phyloP scores from a whole-genome alignment of 768 basidiomycete genomes.

The Leucocoprinus leucothites region DNA sequence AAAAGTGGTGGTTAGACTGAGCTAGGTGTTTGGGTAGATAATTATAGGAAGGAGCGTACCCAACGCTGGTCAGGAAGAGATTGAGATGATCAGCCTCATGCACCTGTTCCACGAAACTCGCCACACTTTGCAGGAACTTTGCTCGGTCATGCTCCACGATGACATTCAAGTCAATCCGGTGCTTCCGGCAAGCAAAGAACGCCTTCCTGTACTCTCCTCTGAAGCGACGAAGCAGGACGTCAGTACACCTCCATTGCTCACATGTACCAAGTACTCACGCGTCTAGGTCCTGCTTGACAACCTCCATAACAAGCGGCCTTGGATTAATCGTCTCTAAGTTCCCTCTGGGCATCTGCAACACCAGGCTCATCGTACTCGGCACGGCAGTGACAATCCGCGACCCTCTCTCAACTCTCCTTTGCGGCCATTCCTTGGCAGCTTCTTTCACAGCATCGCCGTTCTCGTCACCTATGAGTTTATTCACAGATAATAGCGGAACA shows the following conservation, averaged over 20 bases:
- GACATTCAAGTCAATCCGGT: conserved; percentile 87
- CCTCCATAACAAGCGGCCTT: conserved; percentile 83
- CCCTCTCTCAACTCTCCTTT: conserved; percentile 84
- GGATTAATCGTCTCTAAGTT: conserved; percentile 96
- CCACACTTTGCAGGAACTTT: conserved; percentile 59
- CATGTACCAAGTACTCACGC: conserved; percentile 42
- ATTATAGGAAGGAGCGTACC: conserved; percentile 42
- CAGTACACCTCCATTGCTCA: background rate
- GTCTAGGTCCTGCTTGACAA: conserved; percentile 74
- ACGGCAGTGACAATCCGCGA: conserved; percentile 86
- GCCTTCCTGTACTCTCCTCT: conserved; percentile 84
- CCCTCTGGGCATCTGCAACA: conserved; percentile 96
- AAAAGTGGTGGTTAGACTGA: background rate
- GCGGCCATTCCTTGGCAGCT: conserved; percentile 49
- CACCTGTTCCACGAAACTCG: conserved; percentile 79
- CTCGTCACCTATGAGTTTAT: conserved; percentile 22
- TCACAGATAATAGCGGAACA: conserved; percentile 44
- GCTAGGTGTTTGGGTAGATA: background rate
- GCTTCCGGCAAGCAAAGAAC: conserved; percentile 87
- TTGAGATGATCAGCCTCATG: conserved; percentile 91
- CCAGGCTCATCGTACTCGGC: conserved; percentile 82
- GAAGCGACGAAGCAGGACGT: background rate
- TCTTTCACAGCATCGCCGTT: conserved; percentile 23
- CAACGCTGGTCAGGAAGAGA: conserved; percentile 82
- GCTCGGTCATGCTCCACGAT: conserved; percentile 80